Evolutionary conservation across 1,139 yeast species (phyloP), one percentile per base, ranked within the genome.

Genomic region (Hyphopichia pseudoburtonii): DNA sequence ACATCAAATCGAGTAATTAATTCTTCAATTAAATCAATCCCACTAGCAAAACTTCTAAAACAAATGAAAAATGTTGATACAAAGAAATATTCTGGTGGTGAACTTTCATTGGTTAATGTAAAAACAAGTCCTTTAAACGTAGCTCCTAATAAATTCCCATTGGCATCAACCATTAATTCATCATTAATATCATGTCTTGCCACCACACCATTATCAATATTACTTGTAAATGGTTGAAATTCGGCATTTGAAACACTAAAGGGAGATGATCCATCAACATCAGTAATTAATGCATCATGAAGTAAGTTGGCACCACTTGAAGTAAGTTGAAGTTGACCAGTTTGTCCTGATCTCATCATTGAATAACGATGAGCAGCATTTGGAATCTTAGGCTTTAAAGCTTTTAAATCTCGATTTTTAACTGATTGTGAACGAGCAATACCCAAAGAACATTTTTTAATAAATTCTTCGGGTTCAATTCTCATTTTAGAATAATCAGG

Each of bases 51-150:
- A 38, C 80, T 75, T 50, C 94, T 73, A 63, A 86, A 90, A 31
- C 92, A 84, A 37, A 88, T 70, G 63, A 89, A 82, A 56, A 90
- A 88, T 0, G 95, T 80, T 0, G 94, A 78, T 4, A 80, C 73
- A 46, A 85, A 80, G 49, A 82, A 79, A 39, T 80, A 80, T 44
- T 82, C 88, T 5, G 82, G 82, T 3, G 89, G 85, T 3, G 80
- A 70, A 19, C 62, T 61, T 54, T 86, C 95, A 56, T 86, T 83
- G 0, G 95, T 87, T 37, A 88, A 62, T 17, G 86, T 68, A 50
- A 73, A 77, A 3, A 89, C 79, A 40, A 88, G 66, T 0, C 90
- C 90, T 48, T 81, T 80, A 50, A 88, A 78, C 0, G 96, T 82
- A 1, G 90, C 90, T 4, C 95, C 96, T 32, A 85, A 61, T 26